Evolutionary conservation across 1,139 yeast genomes (phyloP), one percentile per base, ranked within the genome.

Genomic region (Candida buenavistaensis): DNA sequence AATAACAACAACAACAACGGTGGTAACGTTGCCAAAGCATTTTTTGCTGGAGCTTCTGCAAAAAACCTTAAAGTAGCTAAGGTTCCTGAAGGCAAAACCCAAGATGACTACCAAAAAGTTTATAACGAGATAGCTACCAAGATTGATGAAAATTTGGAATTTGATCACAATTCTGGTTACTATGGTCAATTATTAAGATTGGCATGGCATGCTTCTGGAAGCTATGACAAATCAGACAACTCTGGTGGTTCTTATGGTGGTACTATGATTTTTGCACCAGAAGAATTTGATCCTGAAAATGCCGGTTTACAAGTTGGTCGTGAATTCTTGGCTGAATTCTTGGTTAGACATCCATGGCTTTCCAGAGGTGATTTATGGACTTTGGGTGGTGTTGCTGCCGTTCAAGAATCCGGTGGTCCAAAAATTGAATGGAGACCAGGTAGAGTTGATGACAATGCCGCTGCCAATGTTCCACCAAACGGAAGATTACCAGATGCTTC

Each of bases 301-400:
- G 76, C 75, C 27, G 96, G 96, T 33, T 71, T 88, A 50, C 71
- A 68, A 35, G 69, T 71, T 39, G 95, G 81, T 15, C 72, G 83
- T 45, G 71, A 74, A 41, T 86, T 86, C 56, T 66, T 87, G 48
- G 65, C 68, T 37, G 78, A 86, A 35, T 73, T 89, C 50, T 62
- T 68, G 35, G 66, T 67, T 28, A 60, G 78, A 55, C 80, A 73
- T 61, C 86, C 90, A 16, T 87, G 94, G 84, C 58, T 89, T 32
- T 78, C 89, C 17, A 73, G 85, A 58, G 96, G 96, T 53, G 97
- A 89, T 60, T 73, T 89, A 54, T 87, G 84, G 76, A 87, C 96
- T 14, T 68, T 89, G 28, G 94, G 82, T 32, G 96, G 96, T 46
- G 95, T 88, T 36, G 77, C 68, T 37, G 95, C 90, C 8, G 70